Conservation (phyloP, 345 rosid genomes). For the Salix suchowensis region DNA sequence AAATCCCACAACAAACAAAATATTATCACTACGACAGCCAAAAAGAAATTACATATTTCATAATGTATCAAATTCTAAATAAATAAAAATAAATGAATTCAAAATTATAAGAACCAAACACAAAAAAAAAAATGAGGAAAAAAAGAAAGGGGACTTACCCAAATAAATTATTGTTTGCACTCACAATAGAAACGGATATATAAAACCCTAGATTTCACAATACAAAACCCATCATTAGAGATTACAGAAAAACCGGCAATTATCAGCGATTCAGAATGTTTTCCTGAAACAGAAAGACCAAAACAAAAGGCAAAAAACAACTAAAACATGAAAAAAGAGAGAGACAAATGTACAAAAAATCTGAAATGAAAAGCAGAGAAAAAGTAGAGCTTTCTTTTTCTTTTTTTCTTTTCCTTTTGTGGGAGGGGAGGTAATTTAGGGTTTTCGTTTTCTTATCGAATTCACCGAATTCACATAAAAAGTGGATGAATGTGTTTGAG, state of each 20-base stretch:
- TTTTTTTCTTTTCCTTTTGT: not conserved
- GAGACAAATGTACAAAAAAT: slow-evolving; percentile 11
- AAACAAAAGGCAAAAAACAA: slow-evolving; percentile 16
- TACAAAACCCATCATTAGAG: slow-evolving; percentile 34
- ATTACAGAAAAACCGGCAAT: not conserved
- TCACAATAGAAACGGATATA: not conserved
- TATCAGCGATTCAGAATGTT: not conserved
- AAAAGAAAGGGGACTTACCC: slow-evolving; percentile 4
- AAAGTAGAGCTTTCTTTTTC: not conserved
- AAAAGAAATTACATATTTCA: not conserved
- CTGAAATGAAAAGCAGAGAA: slow-evolving; percentile 2
- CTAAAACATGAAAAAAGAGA: slow-evolving; percentile 8
- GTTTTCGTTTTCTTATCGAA: slow-evolving; percentile 28
- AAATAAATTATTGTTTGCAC: not conserved
- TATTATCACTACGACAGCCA: not conserved
- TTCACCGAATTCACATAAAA: too few relatives aligned
- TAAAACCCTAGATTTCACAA: slow-evolving; percentile 45
- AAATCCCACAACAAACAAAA: not conserved
- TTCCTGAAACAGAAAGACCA: not conserved
- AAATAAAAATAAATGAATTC: not conserved
- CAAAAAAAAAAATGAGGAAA: too few relatives aligned
- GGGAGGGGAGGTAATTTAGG: slow-evolving; percentile 26
- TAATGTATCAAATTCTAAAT: not conserved
- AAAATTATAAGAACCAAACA: not conserved
- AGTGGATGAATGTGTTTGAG: not conserved